Evolutionary conservation across 192 early-diverging fungal species (phyloP).

Genomic region (Umbelopsis vinacea): DNA sequence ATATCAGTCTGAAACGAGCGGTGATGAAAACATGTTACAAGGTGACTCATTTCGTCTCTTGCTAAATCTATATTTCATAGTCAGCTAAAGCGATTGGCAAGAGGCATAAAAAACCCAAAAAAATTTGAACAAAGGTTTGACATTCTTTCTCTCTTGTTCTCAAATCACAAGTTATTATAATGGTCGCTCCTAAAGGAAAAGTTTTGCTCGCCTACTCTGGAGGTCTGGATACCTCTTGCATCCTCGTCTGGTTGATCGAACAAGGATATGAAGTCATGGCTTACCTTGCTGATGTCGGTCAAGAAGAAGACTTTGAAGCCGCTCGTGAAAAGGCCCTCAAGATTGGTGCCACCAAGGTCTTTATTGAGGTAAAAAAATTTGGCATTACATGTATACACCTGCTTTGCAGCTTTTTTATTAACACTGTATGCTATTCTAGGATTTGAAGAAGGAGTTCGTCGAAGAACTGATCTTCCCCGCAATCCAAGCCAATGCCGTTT

Average conservation of each 20-base stretch:
- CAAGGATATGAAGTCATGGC: constrained; percentile 96
- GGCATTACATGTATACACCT: background rate
- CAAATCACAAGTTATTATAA: constrained; percentile 21
- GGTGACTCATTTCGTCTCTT: constrained; percentile 2
- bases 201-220: constrained; percentile 97
- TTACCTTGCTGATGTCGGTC: constrained; percentile 98
- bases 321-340: constrained; percentile 90
- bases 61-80: background rate
- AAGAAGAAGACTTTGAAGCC: constrained; percentile 98
- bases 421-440: constrained; percentile 47
- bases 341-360: constrained; percentile 93
- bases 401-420: background rate
- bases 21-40: constrained; percentile 6
- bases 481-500: constrained; percentile 93
- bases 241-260: constrained; percentile 97
- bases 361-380: constrained; percentile 73
- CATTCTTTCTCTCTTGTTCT: constrained; percentile 5
- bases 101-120: constrained; percentile 1
- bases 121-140: background rate
- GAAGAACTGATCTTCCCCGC: constrained; percentile 92
- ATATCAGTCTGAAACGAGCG: background rate
- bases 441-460: constrained; percentile 93
- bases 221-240: constrained; percentile 99
- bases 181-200: constrained; percentile 73
- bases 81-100: background rate